Conservation (phyloP, 2,329 filamentous ascomycete species). For the Penicillium sp. region DNA sequence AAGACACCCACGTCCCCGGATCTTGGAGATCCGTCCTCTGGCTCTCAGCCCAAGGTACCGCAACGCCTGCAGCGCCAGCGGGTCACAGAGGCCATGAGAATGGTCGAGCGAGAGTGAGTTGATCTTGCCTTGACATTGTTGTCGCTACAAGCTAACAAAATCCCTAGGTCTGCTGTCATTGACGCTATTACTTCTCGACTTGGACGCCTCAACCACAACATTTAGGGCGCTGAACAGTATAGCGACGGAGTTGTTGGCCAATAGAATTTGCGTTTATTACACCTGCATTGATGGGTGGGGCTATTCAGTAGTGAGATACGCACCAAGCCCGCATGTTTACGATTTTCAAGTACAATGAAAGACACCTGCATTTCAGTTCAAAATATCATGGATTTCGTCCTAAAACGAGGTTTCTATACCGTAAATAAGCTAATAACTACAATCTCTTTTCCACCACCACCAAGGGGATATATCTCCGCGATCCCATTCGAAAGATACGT, state of each 20-base stretch:
- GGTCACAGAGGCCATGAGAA: constrained; percentile 49
- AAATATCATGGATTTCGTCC: not conserved
- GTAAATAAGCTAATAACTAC: not conserved
- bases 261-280: not conserved
- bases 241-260: not conserved
- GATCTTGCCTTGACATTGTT: not conserved
- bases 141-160: not conserved
- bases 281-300: not conserved
- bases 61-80: constrained; percentile 47
- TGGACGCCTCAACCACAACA: constrained; percentile 39
- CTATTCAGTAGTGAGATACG: not conserved
- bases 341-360: not conserved
- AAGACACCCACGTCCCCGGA: constrained; percentile 28
- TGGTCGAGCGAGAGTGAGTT: constrained; percentile 52
- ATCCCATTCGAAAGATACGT: not conserved
- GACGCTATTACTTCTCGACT: constrained; percentile 44
- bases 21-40: constrained; percentile 30
- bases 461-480: not conserved
- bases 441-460: not conserved
- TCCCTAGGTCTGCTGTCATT: constrained; percentile 42
- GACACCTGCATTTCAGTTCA: not conserved
- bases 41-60: constrained; percentile 36
- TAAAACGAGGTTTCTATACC: not conserved
- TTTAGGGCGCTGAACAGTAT: constrained; percentile 15
- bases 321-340: not conserved